Evolutionary conservation across 2,329 filamentous ascomycete genomes (phyloP), one percentile per base, ranked within the genome.

Genomic region (Neopestalotiopsis clavispora): DNA sequence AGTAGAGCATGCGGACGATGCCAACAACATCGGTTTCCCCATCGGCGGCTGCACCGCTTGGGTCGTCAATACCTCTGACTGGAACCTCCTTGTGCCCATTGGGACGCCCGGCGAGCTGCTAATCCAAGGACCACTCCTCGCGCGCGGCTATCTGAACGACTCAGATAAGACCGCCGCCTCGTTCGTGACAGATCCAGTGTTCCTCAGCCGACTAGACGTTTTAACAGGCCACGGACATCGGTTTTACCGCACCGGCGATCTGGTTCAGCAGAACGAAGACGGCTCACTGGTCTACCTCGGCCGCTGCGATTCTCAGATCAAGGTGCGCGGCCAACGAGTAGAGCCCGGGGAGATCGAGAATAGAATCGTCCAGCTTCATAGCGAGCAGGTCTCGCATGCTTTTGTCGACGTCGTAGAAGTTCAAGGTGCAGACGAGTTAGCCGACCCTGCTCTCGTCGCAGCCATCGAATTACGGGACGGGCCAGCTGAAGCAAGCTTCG

Each of bases 241-340:
- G n/a, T 60, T 66, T 42, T 66, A 66, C 28, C 14, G 64, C 45
- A 66, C 64, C 12, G 64, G 64, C 34, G 64, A 66, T 58, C 64
- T 66, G n/a, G 64, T 66, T 28, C 45, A 38, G 42, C 64, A 66
- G 32, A 66, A 58, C 17, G 20, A 12, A 4, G 64, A 66, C 28
- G 64, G 64, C 64, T 66, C 64, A 6, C 23, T 66, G 42, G 45
- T 66, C 45, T 66, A 66, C 49, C 34, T 66, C 10, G 64, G 78
- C 0, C 72, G 78, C 0, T 74, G 71, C 9, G 78, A 79, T 3
- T 61, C 70, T 1, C 78, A 79, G 66, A 73, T 79, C 68, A 79
- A 79, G 68, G 71, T 80, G 2, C 74, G 75, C 13, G 78, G 78
- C 10, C 76, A 80, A 28, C 73, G 78, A 12, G 73, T 79, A 6